Evolutionary conservation across 352 stramenopile genomes (phyloP).

Genomic region (Globisporangium viniferum): DNA sequence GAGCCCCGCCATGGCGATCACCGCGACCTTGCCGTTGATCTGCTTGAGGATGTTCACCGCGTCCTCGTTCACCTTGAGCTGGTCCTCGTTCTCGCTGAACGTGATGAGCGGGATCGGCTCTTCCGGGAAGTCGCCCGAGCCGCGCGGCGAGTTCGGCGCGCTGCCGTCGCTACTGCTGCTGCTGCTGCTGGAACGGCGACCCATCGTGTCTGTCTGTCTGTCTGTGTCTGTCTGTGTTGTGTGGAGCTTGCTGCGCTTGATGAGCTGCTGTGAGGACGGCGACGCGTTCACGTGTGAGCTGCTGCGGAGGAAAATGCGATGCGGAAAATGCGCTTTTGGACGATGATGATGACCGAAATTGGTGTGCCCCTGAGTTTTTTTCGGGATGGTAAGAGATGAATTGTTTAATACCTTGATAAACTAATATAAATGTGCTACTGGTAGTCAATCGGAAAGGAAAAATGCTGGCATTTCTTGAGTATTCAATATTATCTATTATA

Average conservation of each 20-base stretch:
- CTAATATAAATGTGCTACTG: neutral
- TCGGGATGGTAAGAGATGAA: neutral
- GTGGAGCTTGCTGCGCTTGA: neutral
- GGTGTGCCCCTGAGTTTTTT: neutral
- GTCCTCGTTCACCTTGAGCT: slow-evolving; percentile 79
- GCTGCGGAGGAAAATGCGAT: neutral
- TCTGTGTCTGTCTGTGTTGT: neutral
- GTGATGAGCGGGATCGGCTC: slow-evolving; percentile 83
- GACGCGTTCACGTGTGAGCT: neutral
- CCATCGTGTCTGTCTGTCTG: neutral
- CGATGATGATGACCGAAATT: neutral
- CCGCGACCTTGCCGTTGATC: slow-evolving; percentile 74
- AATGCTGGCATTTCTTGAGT: too few relatives aligned
- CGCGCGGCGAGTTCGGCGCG: slow-evolving; percentile 1
- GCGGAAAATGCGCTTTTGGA: neutral
- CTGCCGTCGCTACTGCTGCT: slow-evolving; percentile 14
- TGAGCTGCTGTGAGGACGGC: neutral
- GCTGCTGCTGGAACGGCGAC: slow-evolving; percentile 4
- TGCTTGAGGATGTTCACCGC: slow-evolving; percentile 59
- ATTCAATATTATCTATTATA: neutral
- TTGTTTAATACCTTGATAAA: neutral
- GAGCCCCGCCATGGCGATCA: slow-evolving; percentile 81
- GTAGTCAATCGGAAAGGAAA: too few relatives aligned
- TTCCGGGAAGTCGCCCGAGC: slow-evolving; percentile 45
- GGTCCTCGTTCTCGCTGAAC: slow-evolving; percentile 79